Conservation (phyloP, 371 early-diverging fungal genomes). For the Mortierella sp. region DNA sequence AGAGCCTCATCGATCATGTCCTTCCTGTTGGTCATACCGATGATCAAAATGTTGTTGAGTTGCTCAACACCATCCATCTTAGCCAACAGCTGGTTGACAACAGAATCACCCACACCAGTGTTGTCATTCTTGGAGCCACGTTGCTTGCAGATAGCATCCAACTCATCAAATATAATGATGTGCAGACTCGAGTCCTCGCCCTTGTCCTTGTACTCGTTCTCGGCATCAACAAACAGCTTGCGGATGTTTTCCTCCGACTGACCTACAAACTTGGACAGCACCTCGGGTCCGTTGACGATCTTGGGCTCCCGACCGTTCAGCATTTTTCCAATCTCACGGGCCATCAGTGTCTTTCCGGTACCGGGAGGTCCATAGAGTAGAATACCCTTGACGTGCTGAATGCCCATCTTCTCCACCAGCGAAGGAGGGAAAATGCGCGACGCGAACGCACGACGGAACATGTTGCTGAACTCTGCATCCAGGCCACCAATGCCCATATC, state of each 20-base stretch:
- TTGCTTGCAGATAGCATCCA: slow-evolving; percentile 99
- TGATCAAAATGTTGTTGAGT: slow-evolving; percentile 96
- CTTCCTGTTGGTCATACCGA: slow-evolving; percentile 99
- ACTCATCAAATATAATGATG: slow-evolving; percentile 99
- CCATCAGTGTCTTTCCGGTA: slow-evolving; percentile 99
- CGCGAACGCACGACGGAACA: slow-evolving; percentile 99
- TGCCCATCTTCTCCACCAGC: slow-evolving; percentile 96
- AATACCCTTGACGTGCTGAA: slow-evolving; percentile 98
- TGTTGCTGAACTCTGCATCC: slow-evolving; percentile 96
- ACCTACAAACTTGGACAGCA: slow-evolving; percentile 99
- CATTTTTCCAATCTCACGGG: slow-evolving; percentile 99
- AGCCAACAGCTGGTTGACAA: slow-evolving; percentile 99
- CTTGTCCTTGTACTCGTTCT: slow-evolving; percentile 95
- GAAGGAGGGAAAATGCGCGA: slow-evolving; percentile 98
- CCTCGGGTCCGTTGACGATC: slow-evolving; percentile 99
- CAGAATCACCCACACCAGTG: slow-evolving; percentile 98
- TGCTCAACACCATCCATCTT: slow-evolving; percentile 99
- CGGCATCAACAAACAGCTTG: slow-evolving; percentile 98
- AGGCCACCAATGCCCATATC: slow-evolving; percentile 99
- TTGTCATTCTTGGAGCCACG: slow-evolving; percentile 95
- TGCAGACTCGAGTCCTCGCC: slow-evolving; percentile 97
- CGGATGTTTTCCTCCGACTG: slow-evolving; percentile 99
- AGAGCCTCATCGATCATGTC: slow-evolving; percentile 99
- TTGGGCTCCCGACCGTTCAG: slow-evolving; percentile 97
- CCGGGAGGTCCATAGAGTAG: slow-evolving; percentile 97